phyloP scores from a whole-genome alignment of 306 rosid species.

The Arachis stenosperma region DNA sequence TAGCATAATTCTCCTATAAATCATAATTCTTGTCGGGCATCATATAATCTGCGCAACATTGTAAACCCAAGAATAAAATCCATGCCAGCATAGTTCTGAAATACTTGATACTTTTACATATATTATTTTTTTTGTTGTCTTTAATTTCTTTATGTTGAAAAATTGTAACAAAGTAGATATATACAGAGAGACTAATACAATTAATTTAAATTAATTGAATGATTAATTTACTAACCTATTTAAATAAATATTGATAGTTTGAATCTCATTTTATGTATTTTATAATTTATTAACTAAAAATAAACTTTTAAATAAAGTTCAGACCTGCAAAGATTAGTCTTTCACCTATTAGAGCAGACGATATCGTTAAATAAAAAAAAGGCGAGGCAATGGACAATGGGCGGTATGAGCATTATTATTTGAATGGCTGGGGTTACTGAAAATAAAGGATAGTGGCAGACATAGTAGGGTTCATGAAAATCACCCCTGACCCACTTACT shows the following conservation, averaged over 20 bases:
- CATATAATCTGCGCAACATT: conserved; percentile 4
- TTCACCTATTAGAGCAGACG: rapidly evolving
- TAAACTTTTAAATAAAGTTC: too few relatives aligned
- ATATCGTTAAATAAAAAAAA: too few relatives aligned
- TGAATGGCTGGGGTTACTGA: conserved; percentile 36
- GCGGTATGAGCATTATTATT: conserved; percentile 34
- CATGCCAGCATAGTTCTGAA: background rate
- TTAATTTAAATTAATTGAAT: too few relatives aligned
- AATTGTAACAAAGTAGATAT: background rate
- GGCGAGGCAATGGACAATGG: background rate
- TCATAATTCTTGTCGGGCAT: background rate
- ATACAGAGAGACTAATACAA: too few relatives aligned
- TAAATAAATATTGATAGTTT: too few relatives aligned
- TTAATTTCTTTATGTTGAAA: background rate
- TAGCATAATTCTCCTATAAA: too few relatives aligned
- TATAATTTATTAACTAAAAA: too few relatives aligned
- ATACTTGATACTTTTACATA: background rate
- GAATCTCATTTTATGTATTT: too few relatives aligned
- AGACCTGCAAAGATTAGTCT: too few relatives aligned
- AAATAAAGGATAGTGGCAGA: conserved; percentile 56
- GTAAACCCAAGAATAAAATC: background rate
- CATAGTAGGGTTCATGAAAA: conserved; percentile 57
- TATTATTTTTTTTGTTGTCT: background rate
- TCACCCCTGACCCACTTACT: conserved; percentile 56
- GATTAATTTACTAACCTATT: rapidly evolving